A percentile compares a stretch with the other conserved stretches of the same genome.
Evolutionary conservation across 2,329 filamentous ascomycete species (phyloP).

Genomic region (Trichophyton schoenleinii): DNA sequence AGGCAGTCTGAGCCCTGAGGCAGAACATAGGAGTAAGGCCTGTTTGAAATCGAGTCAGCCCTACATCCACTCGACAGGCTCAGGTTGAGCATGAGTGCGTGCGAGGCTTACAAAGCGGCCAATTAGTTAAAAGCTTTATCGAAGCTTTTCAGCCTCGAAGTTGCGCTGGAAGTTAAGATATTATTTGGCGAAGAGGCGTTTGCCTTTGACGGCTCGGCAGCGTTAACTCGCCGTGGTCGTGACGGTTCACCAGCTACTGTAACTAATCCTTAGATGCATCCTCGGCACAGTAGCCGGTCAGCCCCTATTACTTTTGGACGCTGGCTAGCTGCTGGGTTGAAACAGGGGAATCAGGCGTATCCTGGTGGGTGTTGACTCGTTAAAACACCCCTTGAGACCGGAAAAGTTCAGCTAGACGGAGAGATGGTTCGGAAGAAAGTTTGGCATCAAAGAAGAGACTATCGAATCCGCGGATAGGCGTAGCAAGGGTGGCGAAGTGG

Average conservation of each 20-base stretch:
- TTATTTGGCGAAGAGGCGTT: neutral
- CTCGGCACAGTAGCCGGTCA: neutral
- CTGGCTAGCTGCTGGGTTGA: neutral
- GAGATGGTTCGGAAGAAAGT: neutral
- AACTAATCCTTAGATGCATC: neutral
- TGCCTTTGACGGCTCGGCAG: neutral
- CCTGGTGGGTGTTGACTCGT: neutral
- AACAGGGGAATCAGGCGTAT: neutral
- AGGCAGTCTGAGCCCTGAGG: neutral
- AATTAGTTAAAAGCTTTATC: neutral
- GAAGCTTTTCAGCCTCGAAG: neutral
- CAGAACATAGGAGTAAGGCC: neutral
- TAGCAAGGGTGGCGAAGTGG: neutral
- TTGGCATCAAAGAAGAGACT: neutral
- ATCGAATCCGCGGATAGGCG: slow-evolving; percentile 1
- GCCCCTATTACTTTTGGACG: neutral
- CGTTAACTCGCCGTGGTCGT: neutral
- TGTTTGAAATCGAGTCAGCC: neutral
- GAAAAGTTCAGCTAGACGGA: neutral
- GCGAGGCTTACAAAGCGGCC: neutral
- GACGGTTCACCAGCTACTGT: neutral
- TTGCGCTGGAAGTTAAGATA: neutral
- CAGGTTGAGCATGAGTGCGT: neutral
- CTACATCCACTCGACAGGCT: neutral
- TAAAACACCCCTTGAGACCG: neutral